Evolutionary conservation across 768 basidiomycete genomes (phyloP), one percentile per base, ranked within the genome.

Genomic region (Mycena galericulata): DNA sequence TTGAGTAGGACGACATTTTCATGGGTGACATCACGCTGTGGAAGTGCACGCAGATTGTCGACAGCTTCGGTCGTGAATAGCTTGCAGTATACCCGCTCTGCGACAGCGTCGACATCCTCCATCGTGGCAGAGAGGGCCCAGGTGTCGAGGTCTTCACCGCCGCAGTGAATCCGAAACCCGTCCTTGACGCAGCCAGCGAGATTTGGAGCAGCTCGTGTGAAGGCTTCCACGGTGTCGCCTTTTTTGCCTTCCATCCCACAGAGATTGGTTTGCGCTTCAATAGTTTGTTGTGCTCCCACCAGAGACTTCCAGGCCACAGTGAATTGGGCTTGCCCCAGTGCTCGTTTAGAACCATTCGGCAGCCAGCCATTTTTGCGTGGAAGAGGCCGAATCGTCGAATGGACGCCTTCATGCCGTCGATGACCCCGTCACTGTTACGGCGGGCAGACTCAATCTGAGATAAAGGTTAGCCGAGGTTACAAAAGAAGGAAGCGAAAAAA

Each of bases 321-420:
- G 66, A 30, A 41, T 78, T 79, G 24, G 76, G 73, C 22, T 50
- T 66, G 4, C 78, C 77, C 78, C 78, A 79, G 43, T 67, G 70
- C 57, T 79, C 74, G 54, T 79, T 79, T 2, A 69, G 62, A 8
- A 74, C 49, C 55, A 74, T 62, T 0, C 73, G 74, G 29, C 59
- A 61, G 0, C 67, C 69, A 0, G 78, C 67, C 49, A 79, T 68
- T 14, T 36, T 36, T 6, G 34, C 34, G 34, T 36, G 34, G 14
- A 36, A 36, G 34, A 36, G 34, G 6, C 56, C 77, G 30, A 72
- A 65, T 22, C 73, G 72, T 5, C 68, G 47, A 8, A 43, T 27
- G 7, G 32, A 26, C 1, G 57, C 49, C 24, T 50, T 45, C 32
- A 60, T 41, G 10, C 65, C 46, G 24, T 38, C 57, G 11, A 61